phyloP scores from a whole-genome alignment of 352 stramenopile genomes.

The Phytophthora lateralis region DNA sequence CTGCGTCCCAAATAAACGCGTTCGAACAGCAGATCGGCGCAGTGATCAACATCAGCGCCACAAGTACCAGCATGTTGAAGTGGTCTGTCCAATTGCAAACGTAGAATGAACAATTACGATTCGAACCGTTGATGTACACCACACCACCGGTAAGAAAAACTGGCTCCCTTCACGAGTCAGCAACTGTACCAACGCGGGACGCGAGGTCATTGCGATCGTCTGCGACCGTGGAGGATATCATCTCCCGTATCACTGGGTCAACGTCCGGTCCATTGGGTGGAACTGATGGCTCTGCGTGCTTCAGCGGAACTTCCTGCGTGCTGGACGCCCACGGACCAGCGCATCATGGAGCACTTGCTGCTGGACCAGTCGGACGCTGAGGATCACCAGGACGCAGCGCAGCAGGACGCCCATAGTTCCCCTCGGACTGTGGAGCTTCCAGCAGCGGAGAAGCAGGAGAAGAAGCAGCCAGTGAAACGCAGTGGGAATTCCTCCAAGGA shows the following conservation, averaged over 20 bases:
- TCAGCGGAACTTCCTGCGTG: conserved; percentile 20
- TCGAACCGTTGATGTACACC: neutral
- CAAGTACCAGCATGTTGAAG: conserved; percentile 6
- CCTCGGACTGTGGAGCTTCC: conserved; percentile 22
- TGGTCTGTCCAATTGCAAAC: neutral
- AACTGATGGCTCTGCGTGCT: conserved; percentile 8
- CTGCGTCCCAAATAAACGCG: too few species aligned
- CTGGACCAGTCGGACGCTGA: conserved; percentile 31
- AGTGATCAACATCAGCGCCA: neutral
- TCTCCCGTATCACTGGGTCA: neutral
- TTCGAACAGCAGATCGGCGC: too few species aligned
- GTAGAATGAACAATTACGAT: too few species aligned
- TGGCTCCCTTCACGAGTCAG: neutral
- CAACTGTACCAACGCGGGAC: too few species aligned
- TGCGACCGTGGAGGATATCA: neutral
- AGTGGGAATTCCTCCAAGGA: neutral
- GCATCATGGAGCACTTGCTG: conserved; percentile 66
- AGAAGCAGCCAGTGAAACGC: neutral
- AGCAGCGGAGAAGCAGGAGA: conserved; percentile 9
- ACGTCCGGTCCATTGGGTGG: conserved; percentile 1
- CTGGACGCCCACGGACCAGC: conserved; percentile 61
- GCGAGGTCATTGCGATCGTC: neutral
- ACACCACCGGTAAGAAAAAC: neutral
- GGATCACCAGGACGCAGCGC: conserved; percentile 8
- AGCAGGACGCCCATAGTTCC: conserved; percentile 9